Percentiles rank a stretch among this genome's conserved stretches.
These are phyloP conservation scores for Pulveroboletus frians DNA, from an alignment of 768 basidiomycete species.

Conservation along the genomic window DNA sequence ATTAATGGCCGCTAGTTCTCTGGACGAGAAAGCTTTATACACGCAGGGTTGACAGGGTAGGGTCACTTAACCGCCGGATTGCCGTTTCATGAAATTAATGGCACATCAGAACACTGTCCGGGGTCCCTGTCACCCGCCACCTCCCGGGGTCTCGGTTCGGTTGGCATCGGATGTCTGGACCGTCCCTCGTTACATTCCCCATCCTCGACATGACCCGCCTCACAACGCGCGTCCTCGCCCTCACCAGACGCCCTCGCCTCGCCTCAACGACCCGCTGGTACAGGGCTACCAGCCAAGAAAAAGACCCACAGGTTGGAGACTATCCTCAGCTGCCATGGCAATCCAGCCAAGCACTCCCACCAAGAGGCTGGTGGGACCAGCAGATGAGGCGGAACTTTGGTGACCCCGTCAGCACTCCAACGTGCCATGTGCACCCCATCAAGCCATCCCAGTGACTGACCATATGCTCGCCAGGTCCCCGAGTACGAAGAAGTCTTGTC, in stretches of 20 bases:
- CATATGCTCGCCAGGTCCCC: slow-evolving; percentile 49
- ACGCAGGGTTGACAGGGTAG: slow-evolving; percentile 22
- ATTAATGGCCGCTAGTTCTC: slow-evolving; percentile 16
- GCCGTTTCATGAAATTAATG: slow-evolving; percentile 2
- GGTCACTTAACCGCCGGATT: slow-evolving; percentile 15
- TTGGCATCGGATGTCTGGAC: not conserved
- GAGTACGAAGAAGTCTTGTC: slow-evolving; percentile 76
- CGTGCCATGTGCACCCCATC: not conserved
- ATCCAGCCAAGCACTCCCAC: slow-evolving; percentile 57
- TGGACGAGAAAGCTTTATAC: slow-evolving; percentile 12
- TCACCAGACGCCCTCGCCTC: slow-evolving; percentile 1
- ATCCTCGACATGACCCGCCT: slow-evolving; percentile 8
- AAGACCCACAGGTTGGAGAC: slow-evolving; percentile 64
- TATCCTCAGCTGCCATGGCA: slow-evolving; percentile 70
- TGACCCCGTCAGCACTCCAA: slow-evolving; percentile 53
- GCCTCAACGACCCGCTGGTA: not conserved
- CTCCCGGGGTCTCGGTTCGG: slow-evolving; percentile 20
- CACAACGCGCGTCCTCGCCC: slow-evolving; percentile 7
- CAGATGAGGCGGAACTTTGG: slow-evolving; percentile 78
- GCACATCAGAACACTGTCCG: slow-evolving; percentile 6
- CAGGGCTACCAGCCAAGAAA: slow-evolving; percentile 27
- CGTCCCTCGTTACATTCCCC: slow-evolving; percentile 14
- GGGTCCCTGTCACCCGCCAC: slow-evolving; percentile 12
- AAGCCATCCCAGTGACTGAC: slow-evolving; percentile 10
- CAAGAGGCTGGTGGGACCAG: slow-evolving; percentile 70